Evolutionary conservation across 768 basidiomycete genomes (phyloP).

Genomic region (Lentinula boryana): DNA sequence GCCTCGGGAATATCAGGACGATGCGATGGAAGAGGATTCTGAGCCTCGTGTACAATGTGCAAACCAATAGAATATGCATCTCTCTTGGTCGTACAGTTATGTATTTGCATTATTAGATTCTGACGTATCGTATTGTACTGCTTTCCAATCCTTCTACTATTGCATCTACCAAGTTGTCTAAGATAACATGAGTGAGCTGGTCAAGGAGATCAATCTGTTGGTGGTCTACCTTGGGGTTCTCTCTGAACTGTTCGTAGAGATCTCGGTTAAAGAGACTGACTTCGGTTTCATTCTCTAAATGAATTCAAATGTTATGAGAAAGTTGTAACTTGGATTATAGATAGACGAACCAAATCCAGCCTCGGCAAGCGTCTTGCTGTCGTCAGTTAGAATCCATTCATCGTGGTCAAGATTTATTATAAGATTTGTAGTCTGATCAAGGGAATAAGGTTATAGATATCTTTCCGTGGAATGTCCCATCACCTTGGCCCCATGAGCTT

Average conservation of each 20-base stretch:
- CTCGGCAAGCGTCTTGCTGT: constrained; percentile 55
- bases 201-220: not conserved
- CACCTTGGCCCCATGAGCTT: constrained; percentile 93
- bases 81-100: constrained; percentile 10
- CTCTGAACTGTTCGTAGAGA: constrained; percentile 76
- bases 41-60: constrained; percentile 95
- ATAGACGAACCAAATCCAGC: constrained; percentile 67
- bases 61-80: constrained; percentile 53
- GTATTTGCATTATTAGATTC: constrained; percentile 17
- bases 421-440: constrained; percentile 80
- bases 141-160: not conserved
- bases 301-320: not conserved
- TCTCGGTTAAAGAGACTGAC: constrained; percentile 83
- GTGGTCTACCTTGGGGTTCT: constrained; percentile 67
- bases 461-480: constrained; percentile 4
- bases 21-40: constrained; percentile 90
- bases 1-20: constrained; percentile 48
- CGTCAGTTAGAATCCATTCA: constrained; percentile 82
- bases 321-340: not conserved
- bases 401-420: constrained; percentile 98
- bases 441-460: not conserved
- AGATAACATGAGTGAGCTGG: not conserved
- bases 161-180: not conserved
- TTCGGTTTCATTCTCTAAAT: constrained; percentile 90
- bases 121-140: not conserved